These are phyloP conservation scores for Zhuliangozyma parablackwelliae DNA, from an alignment of 1,139 yeast species.

Conservation along the genomic window DNA sequence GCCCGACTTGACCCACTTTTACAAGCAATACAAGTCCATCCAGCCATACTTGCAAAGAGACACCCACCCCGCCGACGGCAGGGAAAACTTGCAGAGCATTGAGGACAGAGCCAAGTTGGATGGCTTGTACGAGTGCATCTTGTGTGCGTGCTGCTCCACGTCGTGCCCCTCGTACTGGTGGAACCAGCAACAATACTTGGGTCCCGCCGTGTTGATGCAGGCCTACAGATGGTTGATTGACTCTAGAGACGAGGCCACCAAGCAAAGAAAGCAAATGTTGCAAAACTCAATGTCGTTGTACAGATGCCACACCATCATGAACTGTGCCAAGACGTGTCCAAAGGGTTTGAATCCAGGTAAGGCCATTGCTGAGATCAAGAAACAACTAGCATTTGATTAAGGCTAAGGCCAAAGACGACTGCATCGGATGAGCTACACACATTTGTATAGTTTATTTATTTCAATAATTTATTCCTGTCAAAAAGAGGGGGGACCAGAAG, in stretches of 20 bases:
- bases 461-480: neutral
- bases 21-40: constrained; percentile 96
- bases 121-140: constrained; percentile 94
- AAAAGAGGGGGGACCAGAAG: too few relatives aligned
- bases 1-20: constrained; percentile 95
- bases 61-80: constrained; percentile 78
- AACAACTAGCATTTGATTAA: constrained; percentile 79
- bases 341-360: constrained; percentile 98
- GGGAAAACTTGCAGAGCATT: constrained; percentile 86
- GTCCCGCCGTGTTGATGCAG: constrained; percentile 98
- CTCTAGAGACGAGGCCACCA: constrained; percentile 90
- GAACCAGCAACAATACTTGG: constrained; percentile 98
- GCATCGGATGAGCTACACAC: too few relatives aligned
- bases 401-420: too few relatives aligned
- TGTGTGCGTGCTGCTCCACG: constrained; percentile 98
- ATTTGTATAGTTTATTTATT: too few relatives aligned
- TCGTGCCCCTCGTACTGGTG: constrained; percentile 99
- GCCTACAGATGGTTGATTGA: constrained; percentile 99
- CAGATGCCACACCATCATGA: constrained; percentile 99
- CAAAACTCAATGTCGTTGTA: constrained; percentile 96
- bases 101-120: constrained; percentile 95
- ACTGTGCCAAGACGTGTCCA: constrained; percentile 97
- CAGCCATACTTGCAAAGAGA: constrained; percentile 94
- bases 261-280: constrained; percentile 78
- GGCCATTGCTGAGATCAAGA: constrained; percentile 97